Conservation (phyloP, 371 early-diverging fungal genomes). For the Syncephalis fuscata region DNA sequence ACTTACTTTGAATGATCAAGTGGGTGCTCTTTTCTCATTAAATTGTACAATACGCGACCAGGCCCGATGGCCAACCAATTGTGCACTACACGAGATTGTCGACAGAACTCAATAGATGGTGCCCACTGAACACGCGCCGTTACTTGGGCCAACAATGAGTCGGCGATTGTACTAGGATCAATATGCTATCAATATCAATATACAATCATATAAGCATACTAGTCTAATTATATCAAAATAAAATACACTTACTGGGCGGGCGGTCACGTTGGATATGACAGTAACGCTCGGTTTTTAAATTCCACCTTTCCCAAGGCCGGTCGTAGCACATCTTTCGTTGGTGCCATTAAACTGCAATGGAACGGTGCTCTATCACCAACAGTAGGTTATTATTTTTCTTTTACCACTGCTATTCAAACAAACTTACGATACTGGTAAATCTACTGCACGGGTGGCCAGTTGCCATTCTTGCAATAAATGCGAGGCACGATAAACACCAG, state of each 20-base stretch:
- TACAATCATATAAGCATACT: neutral
- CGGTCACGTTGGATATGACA: conserved; percentile 85
- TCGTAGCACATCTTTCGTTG: conserved; percentile 62
- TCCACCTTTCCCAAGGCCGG: conserved; percentile 40
- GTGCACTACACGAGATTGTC: conserved; percentile 42
- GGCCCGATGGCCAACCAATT: conserved; percentile 82
- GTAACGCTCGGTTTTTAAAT: conserved; percentile 51
- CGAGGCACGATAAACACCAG: conserved; percentile 76
- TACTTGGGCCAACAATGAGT: conserved; percentile 58
- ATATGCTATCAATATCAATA: conserved; percentile 17
- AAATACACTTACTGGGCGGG: conserved; percentile 46
- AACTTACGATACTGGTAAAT: conserved; percentile 79
- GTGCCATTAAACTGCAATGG: conserved; percentile 78
- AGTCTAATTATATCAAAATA: neutral
- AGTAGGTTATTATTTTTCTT: neutral
- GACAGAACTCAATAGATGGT: conserved; percentile 60
- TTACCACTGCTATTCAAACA: neutral
- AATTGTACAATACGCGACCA: conserved; percentile 70
- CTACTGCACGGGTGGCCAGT: conserved; percentile 71
- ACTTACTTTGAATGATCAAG: conserved; percentile 20
- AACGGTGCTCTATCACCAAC: conserved; percentile 58
- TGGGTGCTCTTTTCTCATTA: conserved; percentile 77
- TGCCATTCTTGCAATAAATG: conserved; percentile 53
- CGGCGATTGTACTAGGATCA: conserved; percentile 31
- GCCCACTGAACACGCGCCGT: conserved; percentile 83